A percentile compares a stretch with the other conserved stretches of the same genome.
phyloP scores from a whole-genome alignment of 2,329 filamentous ascomycete genomes.

The Exophiala bonariae region DNA sequence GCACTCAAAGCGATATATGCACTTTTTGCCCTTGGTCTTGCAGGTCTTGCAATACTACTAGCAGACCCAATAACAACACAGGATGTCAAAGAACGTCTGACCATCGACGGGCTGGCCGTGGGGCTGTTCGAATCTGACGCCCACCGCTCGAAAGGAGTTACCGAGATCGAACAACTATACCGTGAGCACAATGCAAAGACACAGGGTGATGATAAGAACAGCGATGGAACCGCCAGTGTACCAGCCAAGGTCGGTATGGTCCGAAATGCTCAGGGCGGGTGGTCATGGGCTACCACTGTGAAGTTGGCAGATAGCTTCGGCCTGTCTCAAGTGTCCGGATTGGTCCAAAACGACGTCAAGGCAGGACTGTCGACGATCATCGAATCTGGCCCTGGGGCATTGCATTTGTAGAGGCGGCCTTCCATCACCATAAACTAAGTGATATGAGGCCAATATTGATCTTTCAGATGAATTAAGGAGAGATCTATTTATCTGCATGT shows the following conservation, averaged over 20 bases:
- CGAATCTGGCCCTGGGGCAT: no score
- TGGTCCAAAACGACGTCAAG: no score
- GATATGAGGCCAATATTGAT: no score
- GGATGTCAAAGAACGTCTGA: conserved; percentile 24
- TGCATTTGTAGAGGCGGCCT: no score
- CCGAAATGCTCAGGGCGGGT: conserved; percentile 1
- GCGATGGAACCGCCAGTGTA: not conserved
- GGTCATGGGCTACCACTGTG: conserved; percentile 2
- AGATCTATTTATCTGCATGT: no score
- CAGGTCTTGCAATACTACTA: conserved; percentile 10
- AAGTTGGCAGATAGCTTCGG: conserved; percentile 2
- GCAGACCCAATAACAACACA: conserved; percentile 18
- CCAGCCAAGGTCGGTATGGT: conserved; percentile 4
- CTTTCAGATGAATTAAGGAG: no score
- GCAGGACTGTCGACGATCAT: no score
- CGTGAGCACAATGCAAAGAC: conserved; percentile 13
- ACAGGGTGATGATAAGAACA: not conserved
- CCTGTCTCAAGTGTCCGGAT: not conserved
- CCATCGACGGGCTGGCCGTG: conserved; percentile 22
- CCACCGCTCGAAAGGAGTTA: conserved; percentile 14
- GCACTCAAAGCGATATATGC: conserved; percentile 23
- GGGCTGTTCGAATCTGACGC: conserved; percentile 21
- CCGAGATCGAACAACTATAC: conserved; percentile 15
- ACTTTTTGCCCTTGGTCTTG: conserved; percentile 19
- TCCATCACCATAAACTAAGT: no score